Conservation (phyloP, 2,329 filamentous ascomycete genomes). For the Cryphonectria parasitica region DNA sequence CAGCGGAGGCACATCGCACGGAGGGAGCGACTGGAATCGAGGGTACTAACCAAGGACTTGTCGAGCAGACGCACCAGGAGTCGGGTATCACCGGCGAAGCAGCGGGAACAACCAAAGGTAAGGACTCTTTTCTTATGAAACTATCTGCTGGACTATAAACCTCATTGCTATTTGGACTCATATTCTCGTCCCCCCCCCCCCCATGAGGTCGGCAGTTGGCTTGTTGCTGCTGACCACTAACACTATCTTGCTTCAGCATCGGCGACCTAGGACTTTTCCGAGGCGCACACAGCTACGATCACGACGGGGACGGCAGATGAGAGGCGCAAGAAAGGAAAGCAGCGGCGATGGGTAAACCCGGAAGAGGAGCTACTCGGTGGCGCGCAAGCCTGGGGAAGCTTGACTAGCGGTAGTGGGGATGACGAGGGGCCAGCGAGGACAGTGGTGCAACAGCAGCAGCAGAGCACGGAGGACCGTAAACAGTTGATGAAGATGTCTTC, state of each 20-base stretch:
- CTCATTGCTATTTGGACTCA: no score
- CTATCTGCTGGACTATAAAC: neutral
- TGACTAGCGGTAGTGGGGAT: neutral
- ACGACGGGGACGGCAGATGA: slow-evolving; percentile 3
- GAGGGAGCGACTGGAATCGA: slow-evolving; percentile 29
- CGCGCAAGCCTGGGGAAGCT: slow-evolving; percentile 19
- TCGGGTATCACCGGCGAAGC: slow-evolving; percentile 48
- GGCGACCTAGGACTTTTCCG: slow-evolving; percentile 25
- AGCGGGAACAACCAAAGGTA: slow-evolving; percentile 29
- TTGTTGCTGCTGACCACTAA: neutral
- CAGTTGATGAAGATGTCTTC: neutral
- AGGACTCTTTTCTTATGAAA: slow-evolving; percentile 2
- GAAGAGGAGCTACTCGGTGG: slow-evolving; percentile 25
- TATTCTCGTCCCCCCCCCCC: neutral
- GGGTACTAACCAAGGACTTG: slow-evolving; percentile 24
- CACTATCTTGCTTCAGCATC: slow-evolving; percentile 19
- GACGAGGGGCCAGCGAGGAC: neutral
- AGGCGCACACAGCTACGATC: slow-evolving; percentile 12
- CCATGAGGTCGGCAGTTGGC: slow-evolving; percentile 22
- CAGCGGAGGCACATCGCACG: slow-evolving; percentile 22
- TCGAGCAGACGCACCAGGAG: slow-evolving; percentile 29
- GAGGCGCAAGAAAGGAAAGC: slow-evolving; percentile 7
- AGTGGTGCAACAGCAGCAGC: neutral
- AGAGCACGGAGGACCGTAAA: neutral
- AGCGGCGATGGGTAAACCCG: slow-evolving; percentile 13